These are phyloP conservation scores for Ustanciosporium gigantosporum DNA, from an alignment of 1,284 basidiomycete genomes.

Conservation along the genomic window DNA sequence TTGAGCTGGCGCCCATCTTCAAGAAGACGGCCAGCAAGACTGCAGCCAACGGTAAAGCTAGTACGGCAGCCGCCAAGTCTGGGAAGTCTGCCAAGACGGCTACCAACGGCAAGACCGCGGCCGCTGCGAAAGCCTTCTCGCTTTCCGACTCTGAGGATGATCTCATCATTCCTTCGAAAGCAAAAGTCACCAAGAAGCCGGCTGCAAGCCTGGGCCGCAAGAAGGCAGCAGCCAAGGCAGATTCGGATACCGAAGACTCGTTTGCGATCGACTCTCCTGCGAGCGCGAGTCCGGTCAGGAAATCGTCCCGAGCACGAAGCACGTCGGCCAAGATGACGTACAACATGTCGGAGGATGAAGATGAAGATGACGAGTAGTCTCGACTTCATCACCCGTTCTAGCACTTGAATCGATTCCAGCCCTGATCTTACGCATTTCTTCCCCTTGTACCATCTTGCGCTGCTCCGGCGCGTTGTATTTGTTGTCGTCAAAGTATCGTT, in stretches of 20 bases:
- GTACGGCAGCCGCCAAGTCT: slow-evolving; percentile 1
- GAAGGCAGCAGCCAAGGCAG: slow-evolving; percentile 6
- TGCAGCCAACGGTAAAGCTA: slow-evolving; percentile 3
- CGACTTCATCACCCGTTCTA: background rate
- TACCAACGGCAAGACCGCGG: slow-evolving; percentile 14
- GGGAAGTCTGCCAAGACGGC: slow-evolving; percentile 6
- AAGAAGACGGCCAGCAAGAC: slow-evolving; percentile 10
- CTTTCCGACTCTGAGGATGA: slow-evolving; percentile 41
- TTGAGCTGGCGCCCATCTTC: slow-evolving; percentile 27
- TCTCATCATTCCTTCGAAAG: slow-evolving; percentile 15
- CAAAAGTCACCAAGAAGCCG: slow-evolving; percentile 20
- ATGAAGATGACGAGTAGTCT: slow-evolving; percentile 1
- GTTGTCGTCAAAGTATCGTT: too few species aligned
- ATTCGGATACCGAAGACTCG: slow-evolving; percentile 28
- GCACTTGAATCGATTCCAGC: too few species aligned
- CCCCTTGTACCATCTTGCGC: too few species aligned
- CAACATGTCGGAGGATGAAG: slow-evolving; percentile 28
- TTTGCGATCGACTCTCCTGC: slow-evolving; percentile 26
- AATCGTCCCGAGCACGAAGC: slow-evolving; percentile 12
- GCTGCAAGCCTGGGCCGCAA: slow-evolving; percentile 11
- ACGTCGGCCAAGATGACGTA: slow-evolving; percentile 28
- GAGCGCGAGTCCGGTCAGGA: slow-evolving; percentile 7
- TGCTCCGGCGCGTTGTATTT: too few species aligned
- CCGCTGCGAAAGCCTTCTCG: slow-evolving; percentile 18
- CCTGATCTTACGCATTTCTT: too few species aligned